These are phyloP conservation scores for Boeremia lycopersici DNA, from an alignment of 2,329 filamentous ascomycete genomes.

Conservation along the genomic window DNA sequence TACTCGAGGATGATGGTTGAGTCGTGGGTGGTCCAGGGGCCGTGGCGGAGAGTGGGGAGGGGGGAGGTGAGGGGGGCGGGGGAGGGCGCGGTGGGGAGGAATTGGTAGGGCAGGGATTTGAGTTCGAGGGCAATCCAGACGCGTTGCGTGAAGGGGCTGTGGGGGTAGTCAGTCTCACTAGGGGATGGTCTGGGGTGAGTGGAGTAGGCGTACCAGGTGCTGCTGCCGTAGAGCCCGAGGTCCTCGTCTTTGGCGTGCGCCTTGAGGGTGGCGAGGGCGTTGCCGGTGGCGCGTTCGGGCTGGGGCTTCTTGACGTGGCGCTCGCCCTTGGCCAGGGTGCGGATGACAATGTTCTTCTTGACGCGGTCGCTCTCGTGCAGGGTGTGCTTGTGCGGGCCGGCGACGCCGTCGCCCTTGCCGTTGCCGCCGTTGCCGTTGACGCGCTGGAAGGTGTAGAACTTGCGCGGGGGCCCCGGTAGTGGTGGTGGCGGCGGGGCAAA, in stretches of 20 bases:
- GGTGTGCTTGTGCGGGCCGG: constrained; percentile 75
- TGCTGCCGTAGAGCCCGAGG: constrained; percentile 80
- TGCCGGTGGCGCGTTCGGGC: constrained; percentile 73
- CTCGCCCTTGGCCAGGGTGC: constrained; percentile 68
- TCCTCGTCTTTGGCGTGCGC: constrained; percentile 72
- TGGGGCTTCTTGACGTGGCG: constrained; percentile 71
- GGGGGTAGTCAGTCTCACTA: too few species aligned
- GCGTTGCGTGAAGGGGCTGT: constrained; percentile 80
- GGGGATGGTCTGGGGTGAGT: constrained; percentile 4
- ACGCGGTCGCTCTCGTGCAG: constrained; percentile 77
- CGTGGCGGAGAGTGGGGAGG: constrained; percentile 76
- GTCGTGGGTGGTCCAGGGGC: constrained; percentile 78
- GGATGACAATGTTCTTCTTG: constrained; percentile 79
- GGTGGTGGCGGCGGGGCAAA: constrained; percentile 15
- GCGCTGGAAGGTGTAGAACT: constrained; percentile 72
- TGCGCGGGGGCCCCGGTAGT: constrained; percentile 22
- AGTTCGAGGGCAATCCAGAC: constrained; percentile 88
- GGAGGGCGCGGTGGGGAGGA: constrained; percentile 83
- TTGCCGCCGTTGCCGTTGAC: constrained; percentile 79
- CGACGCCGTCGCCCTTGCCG: constrained; percentile 71
- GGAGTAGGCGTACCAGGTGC: constrained; percentile 70
- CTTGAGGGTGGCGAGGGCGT: constrained; percentile 70
- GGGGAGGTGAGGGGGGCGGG: too few species aligned
- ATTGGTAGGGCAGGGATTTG: constrained; percentile 80
- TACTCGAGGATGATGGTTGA: constrained; percentile 87